These are phyloP conservation scores for Magnaporthiopsis rhizophila DNA, from an alignment of 2,329 filamentous ascomycete species.

Conservation along the genomic window DNA sequence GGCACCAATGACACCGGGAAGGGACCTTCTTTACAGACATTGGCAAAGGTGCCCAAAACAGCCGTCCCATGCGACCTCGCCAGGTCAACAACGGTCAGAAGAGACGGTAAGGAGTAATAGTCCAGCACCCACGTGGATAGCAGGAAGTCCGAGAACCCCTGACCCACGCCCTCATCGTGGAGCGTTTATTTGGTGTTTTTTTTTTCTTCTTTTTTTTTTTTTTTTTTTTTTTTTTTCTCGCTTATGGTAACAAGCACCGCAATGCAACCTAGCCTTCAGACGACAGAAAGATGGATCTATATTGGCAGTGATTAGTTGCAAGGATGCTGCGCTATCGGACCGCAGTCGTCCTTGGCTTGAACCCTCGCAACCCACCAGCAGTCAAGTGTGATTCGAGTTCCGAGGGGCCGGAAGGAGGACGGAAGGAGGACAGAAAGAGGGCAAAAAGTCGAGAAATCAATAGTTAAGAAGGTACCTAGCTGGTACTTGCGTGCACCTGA, in stretches of 20 bases:
- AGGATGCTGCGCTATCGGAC: not conserved
- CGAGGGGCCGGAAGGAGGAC: too few species aligned
- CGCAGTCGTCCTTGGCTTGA: not conserved
- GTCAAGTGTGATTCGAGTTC: not conserved
- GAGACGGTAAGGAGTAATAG: not conserved
- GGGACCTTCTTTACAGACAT: not conserved
- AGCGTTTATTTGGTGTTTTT: not conserved
- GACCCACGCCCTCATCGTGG: not conserved
- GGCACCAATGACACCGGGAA: not conserved
- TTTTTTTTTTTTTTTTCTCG: not conserved
- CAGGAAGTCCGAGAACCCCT: not conserved
- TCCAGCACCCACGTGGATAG: not conserved
- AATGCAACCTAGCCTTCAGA: not conserved
- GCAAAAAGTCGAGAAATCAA: not conserved
- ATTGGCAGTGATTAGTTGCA: not conserved
- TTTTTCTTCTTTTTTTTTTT: not conserved
- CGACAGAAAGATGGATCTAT: not conserved
- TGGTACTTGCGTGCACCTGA: too few species aligned
- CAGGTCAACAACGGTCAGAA: not conserved
- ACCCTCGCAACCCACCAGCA: too few species aligned
- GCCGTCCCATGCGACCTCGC: not conserved
- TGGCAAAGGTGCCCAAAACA: not conserved
- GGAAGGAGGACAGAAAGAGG: not conserved
- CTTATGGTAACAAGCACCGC: not conserved
- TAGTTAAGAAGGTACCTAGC: too few species aligned